Evolutionary conservation across 2,329 filamentous ascomycete species (phyloP), one percentile per base, ranked within the genome.

Genomic region (Venturia carpophila): DNA sequence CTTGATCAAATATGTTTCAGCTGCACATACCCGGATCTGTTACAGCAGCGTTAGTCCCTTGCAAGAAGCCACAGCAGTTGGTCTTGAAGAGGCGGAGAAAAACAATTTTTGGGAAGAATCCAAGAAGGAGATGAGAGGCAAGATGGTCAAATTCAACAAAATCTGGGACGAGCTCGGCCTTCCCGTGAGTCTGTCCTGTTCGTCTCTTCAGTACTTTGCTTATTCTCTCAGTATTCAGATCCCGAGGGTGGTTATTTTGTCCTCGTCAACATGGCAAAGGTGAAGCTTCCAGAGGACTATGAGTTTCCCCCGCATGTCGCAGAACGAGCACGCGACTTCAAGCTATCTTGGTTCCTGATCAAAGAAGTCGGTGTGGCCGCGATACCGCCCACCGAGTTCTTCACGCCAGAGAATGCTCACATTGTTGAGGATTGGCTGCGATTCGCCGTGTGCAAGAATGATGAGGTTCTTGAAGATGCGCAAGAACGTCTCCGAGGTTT

Each of bases 161-260:
- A 73, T 82, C 49, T 81, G 78, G 73, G 73, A 78, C 43, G 79
- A 81, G 69, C 75, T 82, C 1, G 77, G 73, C 9, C 69, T 82
- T 39, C 79, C 79, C 1, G 71, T 73, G 68, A 69, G 70, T 69
- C 37, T 17, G 24, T 19, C 27, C 34, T 15, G 2, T 41, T 27
- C 10, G 15, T 15, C 15, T 17, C 5, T 24, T 43, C 21, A 19
- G n/a, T 17, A 1, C 17, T 1, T n/a, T 6, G 58, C 60, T 66
- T 21, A 64, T 43, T 27, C 3, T 21, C 19, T 19, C 64, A 80
- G 75, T 96, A 93, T 79, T 93, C 91, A 1, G 89, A 96, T 67
- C 94, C 94, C 5, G 92, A 99, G 76, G 94, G 94, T 64, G 94
- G 94, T 24, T 99, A 99, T 80, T 99, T 99, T 73, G 91, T 99